A percentile compares a stretch with the other conserved stretches of the same genome.
phyloP scores from a whole-genome alignment of 345 rosid species.

The Hibiscus mutabilis region DNA sequence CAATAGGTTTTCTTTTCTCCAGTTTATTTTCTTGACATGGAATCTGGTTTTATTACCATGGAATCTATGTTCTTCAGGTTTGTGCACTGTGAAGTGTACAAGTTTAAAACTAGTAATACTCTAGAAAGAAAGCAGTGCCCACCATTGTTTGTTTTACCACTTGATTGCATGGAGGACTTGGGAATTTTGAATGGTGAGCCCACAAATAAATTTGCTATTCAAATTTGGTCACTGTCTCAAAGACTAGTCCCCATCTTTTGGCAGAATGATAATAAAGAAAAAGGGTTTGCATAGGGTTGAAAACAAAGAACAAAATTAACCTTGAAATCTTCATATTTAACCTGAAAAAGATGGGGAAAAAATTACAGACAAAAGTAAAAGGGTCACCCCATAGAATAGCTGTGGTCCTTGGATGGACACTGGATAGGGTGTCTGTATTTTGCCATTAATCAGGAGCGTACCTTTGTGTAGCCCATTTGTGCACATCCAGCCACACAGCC shows the following conservation, averaged over 20 bases:
- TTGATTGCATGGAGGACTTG: slow-evolving; percentile 3
- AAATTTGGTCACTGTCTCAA: background rate
- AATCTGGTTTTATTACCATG: slow-evolving; percentile 2
- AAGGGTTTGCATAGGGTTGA: background rate
- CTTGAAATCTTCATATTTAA: background rate
- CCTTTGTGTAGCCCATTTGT: background rate
- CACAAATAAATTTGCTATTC: background rate
- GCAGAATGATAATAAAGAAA: background rate
- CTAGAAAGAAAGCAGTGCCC: background rate
- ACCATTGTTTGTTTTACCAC: background rate
- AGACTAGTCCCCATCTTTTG: background rate
- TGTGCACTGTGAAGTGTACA: background rate
- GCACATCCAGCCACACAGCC: background rate
- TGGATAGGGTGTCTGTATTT: slow-evolving; percentile 19
- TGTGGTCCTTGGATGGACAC: slow-evolving; percentile 24
- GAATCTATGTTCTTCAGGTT: slow-evolving; percentile 2
- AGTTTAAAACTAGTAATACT: background rate
- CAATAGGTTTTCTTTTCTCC: slow-evolving; percentile 9
- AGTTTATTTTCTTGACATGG: background rate
- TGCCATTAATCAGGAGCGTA: slow-evolving; percentile 9
- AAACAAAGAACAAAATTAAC: background rate
- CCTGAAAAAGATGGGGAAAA: no score
- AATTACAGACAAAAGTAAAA: no score
- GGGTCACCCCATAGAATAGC: background rate
- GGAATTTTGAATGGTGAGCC: background rate